Percentiles rank a stretch among this genome's conserved stretches.
Evolutionary conservation across 352 stramenopile species (phyloP).

Genomic region (Globisporangium alternatum): DNA sequence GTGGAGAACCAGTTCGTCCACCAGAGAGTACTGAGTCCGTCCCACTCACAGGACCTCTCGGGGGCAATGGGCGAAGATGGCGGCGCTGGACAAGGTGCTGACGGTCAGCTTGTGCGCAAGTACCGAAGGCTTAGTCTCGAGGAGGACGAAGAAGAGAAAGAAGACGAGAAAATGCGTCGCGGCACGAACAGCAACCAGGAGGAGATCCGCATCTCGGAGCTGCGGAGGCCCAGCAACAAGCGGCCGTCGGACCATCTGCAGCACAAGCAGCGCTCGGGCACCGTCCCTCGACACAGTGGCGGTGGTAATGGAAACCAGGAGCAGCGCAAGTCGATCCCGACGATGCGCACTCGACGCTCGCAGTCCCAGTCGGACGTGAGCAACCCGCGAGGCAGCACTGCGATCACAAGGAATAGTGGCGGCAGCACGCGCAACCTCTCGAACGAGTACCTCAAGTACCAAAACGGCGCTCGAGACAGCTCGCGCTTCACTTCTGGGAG

Average conservation of each 20-base stretch:
- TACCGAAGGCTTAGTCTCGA: slow-evolving; percentile 58
- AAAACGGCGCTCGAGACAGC: slow-evolving; percentile 2
- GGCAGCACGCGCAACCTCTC: slow-evolving; percentile 14
- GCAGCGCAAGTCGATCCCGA: slow-evolving; percentile 7
- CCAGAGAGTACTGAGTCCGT: slow-evolving; percentile 47
- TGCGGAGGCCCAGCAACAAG: slow-evolving; percentile 21
- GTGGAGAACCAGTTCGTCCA: slow-evolving; percentile 27
- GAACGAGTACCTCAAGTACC: slow-evolving; percentile 16
- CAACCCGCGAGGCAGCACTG: slow-evolving; percentile 22
- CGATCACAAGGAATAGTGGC: slow-evolving; percentile 10
- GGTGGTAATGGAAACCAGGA: slow-evolving; percentile 1
- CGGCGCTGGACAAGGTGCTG: slow-evolving; percentile 5
- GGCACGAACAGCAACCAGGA: slow-evolving; percentile 25
- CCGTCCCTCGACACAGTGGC: slow-evolving; percentile 13
- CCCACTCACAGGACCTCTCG: slow-evolving; percentile 65
- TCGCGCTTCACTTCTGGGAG: slow-evolving; percentile 8
- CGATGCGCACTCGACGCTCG: slow-evolving; percentile 24
- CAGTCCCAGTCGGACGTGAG: slow-evolving; percentile 49
- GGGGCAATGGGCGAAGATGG: slow-evolving; percentile 33
- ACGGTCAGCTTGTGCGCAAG: slow-evolving; percentile 41
- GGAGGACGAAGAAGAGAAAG: slow-evolving; percentile 72
- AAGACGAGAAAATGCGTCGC: slow-evolving; percentile 29
- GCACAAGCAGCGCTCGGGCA: background rate
- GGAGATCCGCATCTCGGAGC: slow-evolving; percentile 33
- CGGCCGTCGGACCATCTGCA: slow-evolving; percentile 12